Evolutionary conservation across 805 yeast genomes (phyloP).

Genomic region (Barnettozyma vustinii): DNA sequence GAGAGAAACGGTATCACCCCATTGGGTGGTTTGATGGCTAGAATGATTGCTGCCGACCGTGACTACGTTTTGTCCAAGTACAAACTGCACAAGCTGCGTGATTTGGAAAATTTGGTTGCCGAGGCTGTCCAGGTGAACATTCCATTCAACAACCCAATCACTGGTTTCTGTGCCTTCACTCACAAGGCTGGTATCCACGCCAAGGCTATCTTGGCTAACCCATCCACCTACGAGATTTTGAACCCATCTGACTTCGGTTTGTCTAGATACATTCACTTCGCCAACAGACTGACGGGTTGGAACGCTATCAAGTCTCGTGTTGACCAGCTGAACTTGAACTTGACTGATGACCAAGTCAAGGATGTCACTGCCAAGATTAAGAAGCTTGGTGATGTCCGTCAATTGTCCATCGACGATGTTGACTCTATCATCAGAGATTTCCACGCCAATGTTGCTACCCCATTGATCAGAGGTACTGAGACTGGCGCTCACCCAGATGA

Average conservation of each 20-base stretch:
- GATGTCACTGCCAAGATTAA: constrained; percentile 93
- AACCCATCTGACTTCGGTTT: constrained; percentile 94
- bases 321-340: constrained; percentile 86
- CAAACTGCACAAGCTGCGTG: constrained; percentile 93
- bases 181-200: constrained; percentile 99
- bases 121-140: constrained; percentile 95
- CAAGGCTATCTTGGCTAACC: constrained; percentile 96
- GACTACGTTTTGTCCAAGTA: constrained; percentile 92
- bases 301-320: constrained; percentile 98
- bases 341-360: constrained; percentile 90
- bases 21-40: constrained; percentile 96
- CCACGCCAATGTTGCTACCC: constrained; percentile 72
- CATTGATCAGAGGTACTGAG: constrained; percentile 30
- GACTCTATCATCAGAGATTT: constrained; percentile 92
- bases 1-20: constrained; percentile 99
- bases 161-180: constrained; percentile 99
- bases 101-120: constrained; percentile 91
- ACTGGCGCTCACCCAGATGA: constrained; percentile 22
- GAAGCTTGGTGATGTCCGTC: constrained; percentile 91
- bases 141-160: constrained; percentile 97
- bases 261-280: constrained; percentile 94
- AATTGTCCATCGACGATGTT: constrained; percentile 92
- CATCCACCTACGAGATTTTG: constrained; percentile 96
- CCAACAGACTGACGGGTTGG: constrained; percentile 98
- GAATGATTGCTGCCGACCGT: constrained; percentile 98